phyloP scores from a whole-genome alignment of 345 rosid species.

The Eucalyptus pauciflora region DNA sequence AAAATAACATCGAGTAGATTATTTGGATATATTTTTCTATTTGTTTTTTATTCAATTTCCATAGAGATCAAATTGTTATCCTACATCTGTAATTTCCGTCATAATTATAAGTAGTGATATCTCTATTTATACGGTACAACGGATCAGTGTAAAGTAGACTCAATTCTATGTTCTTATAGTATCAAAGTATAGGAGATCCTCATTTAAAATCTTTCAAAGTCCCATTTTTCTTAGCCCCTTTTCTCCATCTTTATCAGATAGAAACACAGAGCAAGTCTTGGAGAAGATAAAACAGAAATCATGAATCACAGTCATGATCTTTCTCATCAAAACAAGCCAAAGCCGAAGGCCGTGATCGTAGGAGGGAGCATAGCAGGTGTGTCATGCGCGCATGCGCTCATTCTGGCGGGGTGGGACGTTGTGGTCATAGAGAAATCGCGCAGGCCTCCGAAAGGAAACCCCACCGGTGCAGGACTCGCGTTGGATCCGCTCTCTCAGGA shows the following conservation, averaged over 20 bases:
- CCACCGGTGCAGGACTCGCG: constrained; percentile 70
- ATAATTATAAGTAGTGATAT: not conserved
- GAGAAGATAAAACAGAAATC: not conserved
- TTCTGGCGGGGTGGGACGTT: constrained; percentile 60
- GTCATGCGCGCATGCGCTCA: constrained; percentile 62
- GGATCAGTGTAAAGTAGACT: not conserved
- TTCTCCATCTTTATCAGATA: not conserved
- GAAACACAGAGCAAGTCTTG: not conserved
- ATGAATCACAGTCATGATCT: not conserved
- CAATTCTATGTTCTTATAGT: not conserved
- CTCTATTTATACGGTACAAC: not conserved
- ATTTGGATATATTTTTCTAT: no score
- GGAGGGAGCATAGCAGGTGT: constrained; percentile 81
- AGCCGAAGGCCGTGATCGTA: constrained; percentile 39
- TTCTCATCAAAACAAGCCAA: not conserved
- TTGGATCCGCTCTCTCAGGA: constrained; percentile 37
- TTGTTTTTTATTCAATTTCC: not conserved
- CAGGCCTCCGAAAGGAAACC: constrained; percentile 48
- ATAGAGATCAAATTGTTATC: not conserved
- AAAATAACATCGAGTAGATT: no score
- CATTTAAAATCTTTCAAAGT: no score
- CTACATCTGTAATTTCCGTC: no score
- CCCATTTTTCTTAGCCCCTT: no score
- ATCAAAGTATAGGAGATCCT: no score
- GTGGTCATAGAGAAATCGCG: constrained; percentile 47